These are phyloP conservation scores for Phascolomyces articulosus DNA, from an alignment of 371 early-diverging fungal species.

Conservation along the genomic window DNA sequence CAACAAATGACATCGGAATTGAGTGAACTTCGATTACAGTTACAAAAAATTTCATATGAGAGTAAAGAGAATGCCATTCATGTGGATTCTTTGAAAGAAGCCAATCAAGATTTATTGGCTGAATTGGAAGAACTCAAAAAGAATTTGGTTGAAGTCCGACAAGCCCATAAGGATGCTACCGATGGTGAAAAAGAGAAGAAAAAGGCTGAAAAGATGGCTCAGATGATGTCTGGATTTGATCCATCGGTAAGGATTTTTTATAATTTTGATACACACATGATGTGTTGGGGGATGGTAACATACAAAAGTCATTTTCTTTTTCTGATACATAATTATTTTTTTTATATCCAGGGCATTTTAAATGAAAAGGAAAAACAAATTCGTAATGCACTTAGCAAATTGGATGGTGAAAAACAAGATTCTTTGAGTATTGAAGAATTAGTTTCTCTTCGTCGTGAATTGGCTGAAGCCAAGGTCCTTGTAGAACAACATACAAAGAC, in stretches of 20 bases:
- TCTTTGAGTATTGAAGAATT: conserved; percentile 72
- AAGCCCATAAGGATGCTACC: conserved; percentile 44
- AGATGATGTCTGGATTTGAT: conserved; percentile 88
- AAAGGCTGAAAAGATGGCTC: conserved; percentile 83
- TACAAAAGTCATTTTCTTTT: too few species aligned
- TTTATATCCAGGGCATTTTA: conserved; percentile 53
- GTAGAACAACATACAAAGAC: conserved; percentile 73
- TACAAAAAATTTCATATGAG: conserved; percentile 86
- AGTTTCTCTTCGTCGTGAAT: conserved; percentile 73
- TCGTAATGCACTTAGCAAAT: conserved; percentile 69
- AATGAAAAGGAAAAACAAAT: conserved; percentile 80
- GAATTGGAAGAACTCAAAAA: conserved; percentile 78
- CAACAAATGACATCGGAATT: conserved; percentile 70
- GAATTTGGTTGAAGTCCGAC: conserved; percentile 42
- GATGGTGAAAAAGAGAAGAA: conserved; percentile 76
- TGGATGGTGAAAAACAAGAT: conserved; percentile 43
- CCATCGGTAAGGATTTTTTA: conserved; percentile 58
- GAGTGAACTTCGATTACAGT: conserved; percentile 73
- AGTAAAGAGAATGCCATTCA: conserved; percentile 83
- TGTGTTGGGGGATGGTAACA: too few species aligned
- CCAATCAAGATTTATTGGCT: conserved; percentile 69
- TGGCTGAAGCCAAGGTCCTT: conserved; percentile 71
- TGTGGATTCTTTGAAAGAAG: conserved; percentile 84
- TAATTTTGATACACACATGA: too few species aligned
- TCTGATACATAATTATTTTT: not conserved